Percentiles rank a stretch among this genome's conserved stretches.
Conservation (phyloP, 352 stramenopile genomes). For the Pythium monospermum region DNA sequence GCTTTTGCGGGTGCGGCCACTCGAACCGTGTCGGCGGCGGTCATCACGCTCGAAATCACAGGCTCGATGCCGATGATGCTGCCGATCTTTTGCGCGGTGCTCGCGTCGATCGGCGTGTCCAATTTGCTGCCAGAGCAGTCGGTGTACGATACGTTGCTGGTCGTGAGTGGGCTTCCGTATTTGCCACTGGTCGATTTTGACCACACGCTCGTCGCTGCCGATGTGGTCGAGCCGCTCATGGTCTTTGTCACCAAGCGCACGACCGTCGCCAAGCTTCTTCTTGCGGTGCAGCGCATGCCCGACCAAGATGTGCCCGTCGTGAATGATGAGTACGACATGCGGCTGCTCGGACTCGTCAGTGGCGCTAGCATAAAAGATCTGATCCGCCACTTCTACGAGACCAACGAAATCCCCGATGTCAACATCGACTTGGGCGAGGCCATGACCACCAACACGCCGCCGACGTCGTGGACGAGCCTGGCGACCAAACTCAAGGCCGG, state of each 20-base stretch:
- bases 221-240: slow-evolving; percentile 67
- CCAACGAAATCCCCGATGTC: slow-evolving; percentile 38
- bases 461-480: slow-evolving; percentile 53
- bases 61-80: slow-evolving; percentile 77
- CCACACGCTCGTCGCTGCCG: slow-evolving; percentile 36
- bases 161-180: slow-evolving; percentile 74
- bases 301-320: slow-evolving; percentile 74
- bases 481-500: slow-evolving; percentile 53
- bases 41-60: slow-evolving; percentile 87
- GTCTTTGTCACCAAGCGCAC: slow-evolving; percentile 75
- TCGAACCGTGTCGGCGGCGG: slow-evolving; percentile 71
- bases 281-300: slow-evolving; percentile 67
- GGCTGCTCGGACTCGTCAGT: slow-evolving; percentile 62
- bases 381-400: slow-evolving; percentile 57
- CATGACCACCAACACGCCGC: slow-evolving; percentile 20
- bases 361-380: slow-evolving; percentile 54
- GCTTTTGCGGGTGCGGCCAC: slow-evolving; percentile 68
- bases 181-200: slow-evolving; percentile 81
- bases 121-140: slow-evolving; percentile 69
- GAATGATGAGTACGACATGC: slow-evolving; percentile 58
- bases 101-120: slow-evolving; percentile 59
- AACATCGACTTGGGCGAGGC: slow-evolving; percentile 74
- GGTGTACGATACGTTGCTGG: slow-evolving; percentile 80
- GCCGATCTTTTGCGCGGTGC: slow-evolving; percentile 68
- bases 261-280: slow-evolving; percentile 55